Evolutionary conservation across 2,329 filamentous ascomycete genomes (phyloP), one percentile per base, ranked within the genome.

Genomic region (Aureobasidium uvarum): DNA sequence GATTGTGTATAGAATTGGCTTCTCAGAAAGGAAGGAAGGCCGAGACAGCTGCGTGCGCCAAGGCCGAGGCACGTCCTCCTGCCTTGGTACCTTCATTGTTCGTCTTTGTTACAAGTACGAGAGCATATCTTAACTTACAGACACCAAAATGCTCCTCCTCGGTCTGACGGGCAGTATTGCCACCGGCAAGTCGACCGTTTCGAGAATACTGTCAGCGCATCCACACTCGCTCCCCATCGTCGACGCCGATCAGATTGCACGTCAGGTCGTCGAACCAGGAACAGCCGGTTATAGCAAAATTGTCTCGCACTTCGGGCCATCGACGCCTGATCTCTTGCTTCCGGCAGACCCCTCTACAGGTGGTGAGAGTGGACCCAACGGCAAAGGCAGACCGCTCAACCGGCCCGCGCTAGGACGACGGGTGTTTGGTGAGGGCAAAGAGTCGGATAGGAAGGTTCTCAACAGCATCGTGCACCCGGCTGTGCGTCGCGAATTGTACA

Each of bases 181-280:
- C 67, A 99, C 95, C 6, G 95, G 95, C 76, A 99, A 99, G 85
- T 96, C 94, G 52, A 99, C 94, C 70, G 92, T 97, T 64, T 96
- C 95, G 33, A 83, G 84, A 45, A 84, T 96, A 71, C 90, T 99
- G 72, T 86, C 89, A 59, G 83, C 86, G 5, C 82, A 90, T 5
- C 95, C 94, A 0, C 90, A 97, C 81, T 89, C 86, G 67, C 85
- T 99, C 68, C 93, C 95, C 72, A 85, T 99, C 71, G 89, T 99
- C 80, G 95, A 99, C 75, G 94, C 95, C 74, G 95, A 99, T 80
- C 80, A 96, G 65, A 84, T 98, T 67, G 94, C 95, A 55, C 92
- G 94, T 71, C 85, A 95, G 76, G 95, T 98, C 67, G 94, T 99
- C 75, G 92, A 96, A 76, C 95, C 95, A 0, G 95, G 95, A 33